These are phyloP conservation scores for Pelargonium citronellum DNA, from an alignment of 441 rosid genomes.

Conservation along the genomic window DNA sequence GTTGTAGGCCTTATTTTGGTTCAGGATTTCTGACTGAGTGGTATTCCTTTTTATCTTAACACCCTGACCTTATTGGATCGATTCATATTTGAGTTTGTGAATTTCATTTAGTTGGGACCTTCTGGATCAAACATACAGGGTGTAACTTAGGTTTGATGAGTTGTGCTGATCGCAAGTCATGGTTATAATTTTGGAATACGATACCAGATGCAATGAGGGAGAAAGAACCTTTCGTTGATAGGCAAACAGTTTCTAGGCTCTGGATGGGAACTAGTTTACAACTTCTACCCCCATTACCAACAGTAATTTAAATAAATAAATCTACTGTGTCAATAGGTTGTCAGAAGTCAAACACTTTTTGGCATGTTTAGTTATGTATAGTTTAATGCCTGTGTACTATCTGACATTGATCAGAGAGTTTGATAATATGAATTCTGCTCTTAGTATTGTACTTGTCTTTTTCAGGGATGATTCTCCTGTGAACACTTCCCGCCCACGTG, in stretches of 20 bases:
- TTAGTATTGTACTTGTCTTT: constrained; percentile 20
- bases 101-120: not conserved
- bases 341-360: not conserved
- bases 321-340: not conserved
- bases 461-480: constrained; percentile 89
- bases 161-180: not conserved
- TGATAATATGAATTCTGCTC: not conserved
- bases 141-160: not conserved
- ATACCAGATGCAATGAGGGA: not conserved
- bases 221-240: no score
- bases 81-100: not conserved
- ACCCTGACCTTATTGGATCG: not conserved
- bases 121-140: constrained; percentile 1
- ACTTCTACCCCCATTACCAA: not conserved
- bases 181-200: no score
- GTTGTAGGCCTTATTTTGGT: not conserved
- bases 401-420: not conserved
- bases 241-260: no score
- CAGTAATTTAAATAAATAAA: not conserved
- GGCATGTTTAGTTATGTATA: not conserved
- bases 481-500: constrained; percentile 88
- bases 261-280: not conserved
- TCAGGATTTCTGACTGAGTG: not conserved
- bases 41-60: not conserved
- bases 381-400: not conserved